Base-by-base conservation (phyloP, 176 grass and related monocot genomes). In the Chrysopogon serrulatus region DNA sequence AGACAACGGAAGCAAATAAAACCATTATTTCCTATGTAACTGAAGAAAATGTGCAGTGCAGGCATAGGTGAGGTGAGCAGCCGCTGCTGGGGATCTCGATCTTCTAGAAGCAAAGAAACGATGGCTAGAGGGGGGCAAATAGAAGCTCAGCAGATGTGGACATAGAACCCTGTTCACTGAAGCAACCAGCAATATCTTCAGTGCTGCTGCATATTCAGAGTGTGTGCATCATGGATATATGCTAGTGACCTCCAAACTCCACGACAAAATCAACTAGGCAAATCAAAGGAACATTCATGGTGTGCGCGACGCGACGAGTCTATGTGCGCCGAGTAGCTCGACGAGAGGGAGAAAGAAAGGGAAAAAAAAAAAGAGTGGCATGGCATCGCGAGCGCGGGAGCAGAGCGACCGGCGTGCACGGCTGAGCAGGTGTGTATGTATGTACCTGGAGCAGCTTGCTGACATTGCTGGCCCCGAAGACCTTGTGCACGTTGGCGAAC, bases 361-460 rank as follows among this genome's bases (percentile, higher is more conserved):
- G n/a, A n/a, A n/a, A n/a, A n/a, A n/a, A n/a, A n/a, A n/a, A n/a
- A n/a, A n/a, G n/a, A n/a, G n/a, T n/a, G n/a, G n/a, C n/a, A n/a
- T n/a, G 48, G 48, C 48, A 21, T 51, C 19, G 49, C 0, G 18
- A 23, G 18, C 0, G 51, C 51, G 2, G 51, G 21, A 54, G 51
- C 51, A 54, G 51, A n/a, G 51, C n/a, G n/a, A n/a, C n/a, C n/a
- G n/a, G n/a, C n/a, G n/a, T n/a, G n/a, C n/a, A n/a, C n/a, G n/a
- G n/a, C n/a, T n/a, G n/a, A n/a, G n/a, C n/a, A n/a, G n/a, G n/a
- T n/a, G n/a, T n/a, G n/a, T n/a, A n/a, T n/a, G n/a, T n/a, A n/a
- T n/a, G n/a, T n/a, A 94, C 94, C 94, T 97, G 94, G 77, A 97
- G 87, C 44, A 97, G 91, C 84, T 97, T 97, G 94, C 94, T 97